Evolutionary conservation across 164 flowering plant species (phyloP), one percentile per base, ranked within the genome.

Genomic region (Vitis cinerea): DNA sequence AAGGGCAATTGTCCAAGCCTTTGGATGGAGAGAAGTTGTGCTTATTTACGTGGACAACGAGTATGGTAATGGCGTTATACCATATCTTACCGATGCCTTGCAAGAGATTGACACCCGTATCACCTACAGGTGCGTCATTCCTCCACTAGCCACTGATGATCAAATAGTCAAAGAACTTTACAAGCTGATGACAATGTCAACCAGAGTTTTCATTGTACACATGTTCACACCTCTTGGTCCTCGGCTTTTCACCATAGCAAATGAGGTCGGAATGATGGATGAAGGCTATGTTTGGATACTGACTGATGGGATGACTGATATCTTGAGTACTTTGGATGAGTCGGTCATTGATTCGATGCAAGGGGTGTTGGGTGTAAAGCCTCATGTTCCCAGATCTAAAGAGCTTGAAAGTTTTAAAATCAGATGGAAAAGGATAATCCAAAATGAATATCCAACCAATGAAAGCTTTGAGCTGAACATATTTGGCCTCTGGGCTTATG

Each of bases 401-500:
- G 48, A 47, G 12, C 70, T 67, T 8, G 31, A 44, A 31, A 31
- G 44, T 31, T 31, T 31, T 31, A 31, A 31, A 31, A 31, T 31
- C 44, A 31, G 44, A 31, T 67, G 70, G 70, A 19, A 10, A 9
- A 56, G 62, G 19, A 10, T 1, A 1, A 31, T 67, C 9, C 52
- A 16, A 12, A 47, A 10, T 12, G 3, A 14, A 8, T 55, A 37
- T 9, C 51, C 62, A 10, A 37, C 9, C 13, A 49, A 9, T 57
- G 23, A 15, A 17, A 47, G 10, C 12, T 51, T 12, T 19, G 61
- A 66, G 17, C 69, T 66, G 2, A 50, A 54, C 13, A 31, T 27
- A 12, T 77, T 56, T 57, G 74, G 77, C 9, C 23, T 77, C 8
- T 73, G 77, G 80, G 77, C 76, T 3, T 74, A 77, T 64, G 80